Conservation (phyloP, 345 rosid genomes). For the Sonneratia caseolaris region DNA sequence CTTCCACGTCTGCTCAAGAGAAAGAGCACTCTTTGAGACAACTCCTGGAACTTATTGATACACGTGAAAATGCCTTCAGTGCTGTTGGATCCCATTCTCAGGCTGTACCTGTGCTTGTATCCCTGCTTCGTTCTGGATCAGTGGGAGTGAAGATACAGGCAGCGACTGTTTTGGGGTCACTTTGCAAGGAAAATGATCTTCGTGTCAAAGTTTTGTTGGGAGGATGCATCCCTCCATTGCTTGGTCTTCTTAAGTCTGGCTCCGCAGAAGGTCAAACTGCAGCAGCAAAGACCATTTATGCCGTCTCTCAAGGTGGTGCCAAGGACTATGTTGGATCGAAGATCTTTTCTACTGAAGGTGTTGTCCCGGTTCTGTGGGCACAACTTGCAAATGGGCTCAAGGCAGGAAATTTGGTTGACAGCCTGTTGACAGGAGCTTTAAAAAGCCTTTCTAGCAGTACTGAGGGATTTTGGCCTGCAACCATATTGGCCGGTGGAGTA, state of each 20-base stretch:
- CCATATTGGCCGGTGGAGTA: constrained; percentile 91
- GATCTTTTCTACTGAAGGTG: constrained; percentile 99
- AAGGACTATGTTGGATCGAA: constrained; percentile 98
- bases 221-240: constrained; percentile 99
- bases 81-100: constrained; percentile 99
- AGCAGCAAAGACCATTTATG: constrained; percentile 89
- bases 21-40: constrained; percentile 81
- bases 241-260: constrained; percentile 94
- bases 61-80: constrained; percentile 91
- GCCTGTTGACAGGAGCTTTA: constrained; percentile 86
- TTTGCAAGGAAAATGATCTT: constrained; percentile 96
- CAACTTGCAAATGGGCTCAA: constrained; percentile 64
- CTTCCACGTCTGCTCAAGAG: constrained; percentile 84
- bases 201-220: constrained; percentile 97
- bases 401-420: constrained; percentile 76
- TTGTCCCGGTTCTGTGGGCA: constrained; percentile 96
- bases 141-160: constrained; percentile 93
- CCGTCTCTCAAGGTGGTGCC: constrained; percentile 96
- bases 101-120: constrained; percentile 99
- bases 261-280: constrained; percentile 96
- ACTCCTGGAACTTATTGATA: constrained; percentile 84
- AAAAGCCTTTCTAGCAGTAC: constrained; percentile 87
- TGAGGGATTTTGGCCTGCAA: constrained; percentile 92
- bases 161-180: constrained; percentile 90
- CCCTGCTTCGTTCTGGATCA: constrained; percentile 97